phyloP scores from a whole-genome alignment of 495 filamentous ascomycete species.

The Penicillium fimorum region DNA sequence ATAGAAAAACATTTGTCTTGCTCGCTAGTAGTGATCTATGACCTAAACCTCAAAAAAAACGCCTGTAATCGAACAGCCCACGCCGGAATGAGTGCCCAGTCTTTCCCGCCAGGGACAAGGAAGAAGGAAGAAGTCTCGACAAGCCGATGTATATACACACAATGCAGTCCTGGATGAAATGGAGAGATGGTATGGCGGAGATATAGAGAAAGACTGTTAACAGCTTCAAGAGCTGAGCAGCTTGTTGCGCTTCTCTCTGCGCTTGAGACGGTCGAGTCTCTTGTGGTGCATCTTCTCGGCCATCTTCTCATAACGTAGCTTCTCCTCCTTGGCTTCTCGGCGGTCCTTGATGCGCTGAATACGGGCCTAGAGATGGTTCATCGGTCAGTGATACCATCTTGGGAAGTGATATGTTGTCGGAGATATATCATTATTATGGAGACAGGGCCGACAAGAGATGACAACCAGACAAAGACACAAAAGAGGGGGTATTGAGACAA shows the following conservation, averaged over 20 bases:
- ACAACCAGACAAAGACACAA: not conserved
- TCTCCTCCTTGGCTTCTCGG: conserved; percentile 84
- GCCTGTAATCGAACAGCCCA: conserved; percentile 18
- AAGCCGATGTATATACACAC: conserved; percentile 15
- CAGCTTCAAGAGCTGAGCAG: conserved; percentile 78
- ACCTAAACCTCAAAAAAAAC: conserved; percentile 18
- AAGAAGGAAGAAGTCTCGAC: conserved; percentile 1
- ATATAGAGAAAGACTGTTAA: conserved; percentile 5
- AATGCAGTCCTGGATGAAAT: conserved; percentile 9
- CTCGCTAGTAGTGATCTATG: conserved; percentile 14
- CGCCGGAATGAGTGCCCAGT: conserved; percentile 9
- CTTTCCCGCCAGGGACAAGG: conserved; percentile 1
- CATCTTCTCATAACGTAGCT: conserved; percentile 89
- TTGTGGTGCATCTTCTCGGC: conserved; percentile 97
- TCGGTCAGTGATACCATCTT: conserved; percentile 13
- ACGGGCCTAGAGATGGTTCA: conserved; percentile 51
- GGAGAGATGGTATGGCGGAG: conserved; percentile 3
- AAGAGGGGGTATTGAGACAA: not conserved
- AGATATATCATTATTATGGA: conserved; percentile 6
- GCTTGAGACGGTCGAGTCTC: conserved; percentile 85
- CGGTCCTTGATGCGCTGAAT: conserved; percentile 79
- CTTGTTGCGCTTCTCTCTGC: conserved; percentile 97
- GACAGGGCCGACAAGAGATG: conserved; percentile 1
- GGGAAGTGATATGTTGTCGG: conserved; percentile 2
- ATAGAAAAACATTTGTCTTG: conserved; percentile 10